These are phyloP conservation scores for Cryptococcus sp. DNA, from an alignment of 1,284 basidiomycete genomes.

Conservation along the genomic window DNA sequence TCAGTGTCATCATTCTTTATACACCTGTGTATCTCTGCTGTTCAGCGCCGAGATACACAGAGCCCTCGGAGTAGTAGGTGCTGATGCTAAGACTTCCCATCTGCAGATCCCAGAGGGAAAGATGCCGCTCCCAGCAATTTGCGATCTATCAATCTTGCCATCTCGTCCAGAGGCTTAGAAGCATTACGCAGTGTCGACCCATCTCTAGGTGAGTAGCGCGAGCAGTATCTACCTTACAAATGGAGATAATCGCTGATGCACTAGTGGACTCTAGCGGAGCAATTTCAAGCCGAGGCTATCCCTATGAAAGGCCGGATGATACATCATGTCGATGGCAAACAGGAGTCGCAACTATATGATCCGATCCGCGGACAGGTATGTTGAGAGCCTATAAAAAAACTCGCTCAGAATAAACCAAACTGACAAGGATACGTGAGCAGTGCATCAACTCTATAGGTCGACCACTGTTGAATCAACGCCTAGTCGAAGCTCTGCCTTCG, in stretches of 20 bases:
- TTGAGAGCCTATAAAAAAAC: conserved; percentile 25
- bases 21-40: background rate
- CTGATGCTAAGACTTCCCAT: background rate
- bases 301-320: conserved; percentile 97
- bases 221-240: background rate
- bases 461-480: conserved; percentile 77
- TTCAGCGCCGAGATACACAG: background rate
- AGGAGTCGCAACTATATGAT: conserved; percentile 84
- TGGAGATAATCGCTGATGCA: background rate
- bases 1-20: conserved; percentile 50
- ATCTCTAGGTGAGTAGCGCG: conserved; percentile 54
- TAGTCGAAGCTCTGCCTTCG: conserved; percentile 65
- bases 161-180: conserved; percentile 87
- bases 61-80: background rate
- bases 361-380: conserved; percentile 74
- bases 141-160: conserved; percentile 94
- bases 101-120: conserved; percentile 48
- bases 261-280: conserved; percentile 57
- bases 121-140: conserved; percentile 44
- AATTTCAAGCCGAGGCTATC: conserved; percentile 77
- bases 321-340: conserved; percentile 70
- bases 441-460: conserved; percentile 93
- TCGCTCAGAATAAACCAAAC: background rate
- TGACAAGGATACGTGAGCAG: conserved; percentile 54
- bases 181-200: conserved; percentile 80